Conservation (phyloP, 148 eudicot genomes). For the Drosera capensis region DNA sequence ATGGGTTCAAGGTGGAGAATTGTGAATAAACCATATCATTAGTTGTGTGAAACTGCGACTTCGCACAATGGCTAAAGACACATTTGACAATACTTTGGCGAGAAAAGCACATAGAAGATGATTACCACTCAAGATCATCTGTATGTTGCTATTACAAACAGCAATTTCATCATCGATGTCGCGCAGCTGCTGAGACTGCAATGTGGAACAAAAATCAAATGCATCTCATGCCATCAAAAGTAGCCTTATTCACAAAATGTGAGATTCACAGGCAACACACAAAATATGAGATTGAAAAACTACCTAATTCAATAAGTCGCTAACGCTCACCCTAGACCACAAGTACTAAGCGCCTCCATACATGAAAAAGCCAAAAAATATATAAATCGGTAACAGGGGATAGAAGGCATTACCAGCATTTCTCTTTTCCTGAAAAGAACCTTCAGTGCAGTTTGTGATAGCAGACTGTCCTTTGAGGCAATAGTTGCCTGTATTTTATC, state of each 20-base stretch:
- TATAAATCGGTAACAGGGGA: no score
- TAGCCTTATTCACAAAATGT: background rate
- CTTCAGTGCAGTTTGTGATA: slow-evolving; percentile 35
- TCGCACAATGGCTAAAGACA: no score
- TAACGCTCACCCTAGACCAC: background rate
- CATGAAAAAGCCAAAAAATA: no score
- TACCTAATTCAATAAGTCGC: no score
- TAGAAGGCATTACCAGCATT: slow-evolving; percentile 33
- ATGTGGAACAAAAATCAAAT: background rate
- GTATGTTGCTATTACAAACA: slow-evolving; percentile 30
- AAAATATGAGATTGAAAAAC: no score
- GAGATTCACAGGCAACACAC: background rate
- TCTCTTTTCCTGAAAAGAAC: slow-evolving; percentile 30
- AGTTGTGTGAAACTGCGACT: no score
- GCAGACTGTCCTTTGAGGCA: slow-evolving; percentile 16
- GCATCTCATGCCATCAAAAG: background rate
- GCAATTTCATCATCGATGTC: slow-evolving; percentile 31
- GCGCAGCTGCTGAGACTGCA: slow-evolving; percentile 33
- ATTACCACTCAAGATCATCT: slow-evolving; percentile 30
- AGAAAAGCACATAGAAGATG: slow-evolving; percentile 3
- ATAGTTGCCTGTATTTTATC: slow-evolving; percentile 15
- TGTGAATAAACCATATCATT: no score
- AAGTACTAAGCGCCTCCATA: slow-evolving; percentile 3
- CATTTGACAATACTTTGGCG: no score
- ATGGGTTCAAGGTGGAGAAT: no score